Evolutionary conservation across 306 rosid species (phyloP), one percentile per base, ranked within the genome.

Genomic region (Sophora flavescens): DNA sequence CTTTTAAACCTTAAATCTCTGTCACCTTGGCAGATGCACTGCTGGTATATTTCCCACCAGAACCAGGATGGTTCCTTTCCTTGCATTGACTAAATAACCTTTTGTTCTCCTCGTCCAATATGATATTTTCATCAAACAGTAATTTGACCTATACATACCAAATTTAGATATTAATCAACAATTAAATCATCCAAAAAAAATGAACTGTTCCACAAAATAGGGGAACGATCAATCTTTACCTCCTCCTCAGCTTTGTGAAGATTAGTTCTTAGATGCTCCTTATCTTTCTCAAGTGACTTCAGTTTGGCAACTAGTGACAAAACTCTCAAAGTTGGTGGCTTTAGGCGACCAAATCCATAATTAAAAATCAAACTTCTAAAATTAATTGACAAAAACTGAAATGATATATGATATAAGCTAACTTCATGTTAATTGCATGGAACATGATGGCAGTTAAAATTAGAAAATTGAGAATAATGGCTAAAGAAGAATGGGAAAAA

Each of bases 181-280:
- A 62, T 39, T 65, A 75, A 38, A 76, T 44, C 70, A 57, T 68
- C 62, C 56, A 44, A 66, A 48, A 48, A 18, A 57, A 68, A 47
- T 33, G 57, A 75, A 67, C 38, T 69, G 58, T 17, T 48, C 60
- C 51, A 13, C 57, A 12, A 62, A 13, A 11, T 3, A 26, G 8
- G 47, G 53, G 28, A 68, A 30, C 44, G 39, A 68, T 50, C 16
- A 48, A 68, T 74, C 59, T 77, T 68, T 77, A 96, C 99, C 97
- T 96, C 98, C 67, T 88, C 98, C 85, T 96, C 98, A 39, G 99
- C 99, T 74, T 80, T 91, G 80, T 59, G 63, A 77, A 96, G 99
- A 87, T 96, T 96, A 62, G 77, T 81, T 83, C 80, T 87, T 51
- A 92, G 81, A 70, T 89, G 89, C 68, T 96, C 96, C 84, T 91